A percentile compares a stretch with the other conserved stretches of the same genome.
phyloP scores from a whole-genome alignment of 148 eudicot species.

The Silene uniflora region DNA sequence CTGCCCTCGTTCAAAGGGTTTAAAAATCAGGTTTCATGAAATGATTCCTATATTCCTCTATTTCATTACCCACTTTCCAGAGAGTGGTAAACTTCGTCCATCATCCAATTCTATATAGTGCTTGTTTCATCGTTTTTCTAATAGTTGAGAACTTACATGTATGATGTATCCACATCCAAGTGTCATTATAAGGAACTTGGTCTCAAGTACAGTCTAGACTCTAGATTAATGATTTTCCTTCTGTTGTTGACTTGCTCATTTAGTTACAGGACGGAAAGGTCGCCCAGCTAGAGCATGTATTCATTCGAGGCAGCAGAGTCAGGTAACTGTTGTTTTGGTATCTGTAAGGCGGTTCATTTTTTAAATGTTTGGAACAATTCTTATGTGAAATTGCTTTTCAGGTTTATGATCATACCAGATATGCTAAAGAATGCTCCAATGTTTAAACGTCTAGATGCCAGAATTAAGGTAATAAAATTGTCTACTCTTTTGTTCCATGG shows the following conservation, averaged over 20 bases:
- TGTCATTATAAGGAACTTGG: no score
- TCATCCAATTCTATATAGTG: no score
- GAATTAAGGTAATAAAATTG: constrained; percentile 59
- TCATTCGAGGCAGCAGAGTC: constrained; percentile 95
- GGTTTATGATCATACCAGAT: constrained; percentile 97
- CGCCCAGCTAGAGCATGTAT: constrained; percentile 96
- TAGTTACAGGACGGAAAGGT: constrained; percentile 80
- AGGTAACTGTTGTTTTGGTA: constrained; percentile 38
- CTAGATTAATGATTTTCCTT: neutral
- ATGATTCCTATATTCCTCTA: no score
- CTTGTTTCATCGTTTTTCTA: no score
- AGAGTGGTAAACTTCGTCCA: neutral
- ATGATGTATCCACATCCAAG: no score
- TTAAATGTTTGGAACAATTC: neutral
- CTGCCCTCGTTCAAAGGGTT: no score
- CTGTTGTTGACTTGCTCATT: constrained; percentile 8
- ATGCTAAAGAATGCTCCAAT: constrained; percentile 99
- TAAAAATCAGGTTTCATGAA: neutral
- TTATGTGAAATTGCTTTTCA: constrained; percentile 21
- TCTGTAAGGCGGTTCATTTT: neutral
- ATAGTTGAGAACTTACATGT: no score
- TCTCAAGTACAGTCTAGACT: no score
- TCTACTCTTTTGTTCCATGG: neutral
- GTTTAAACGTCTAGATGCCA: constrained; percentile 95
- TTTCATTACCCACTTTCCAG: neutral